phyloP scores from a whole-genome alignment of 2,329 filamentous ascomycete genomes.

The Zasmidium citrigriseum region DNA sequence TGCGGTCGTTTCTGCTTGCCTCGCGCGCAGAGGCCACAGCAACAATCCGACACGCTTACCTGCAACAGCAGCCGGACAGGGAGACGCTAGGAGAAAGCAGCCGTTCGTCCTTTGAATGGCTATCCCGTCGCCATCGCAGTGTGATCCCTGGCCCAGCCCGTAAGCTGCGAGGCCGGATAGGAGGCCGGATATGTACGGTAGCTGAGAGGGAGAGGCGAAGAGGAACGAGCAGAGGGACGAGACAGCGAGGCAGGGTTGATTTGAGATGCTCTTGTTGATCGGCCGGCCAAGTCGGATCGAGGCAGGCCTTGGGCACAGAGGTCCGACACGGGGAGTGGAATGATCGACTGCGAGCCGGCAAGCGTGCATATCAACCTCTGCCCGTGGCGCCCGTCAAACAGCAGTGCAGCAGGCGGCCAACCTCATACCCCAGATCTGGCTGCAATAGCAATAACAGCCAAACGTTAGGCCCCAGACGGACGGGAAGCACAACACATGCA shows the following conservation, averaged over 20 bases:
- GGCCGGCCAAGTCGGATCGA: constrained; percentile 16
- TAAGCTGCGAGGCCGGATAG: not conserved
- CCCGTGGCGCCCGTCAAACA: constrained; percentile 6
- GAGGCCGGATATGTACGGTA: constrained; percentile 5
- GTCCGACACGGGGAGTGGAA: constrained; percentile 14
- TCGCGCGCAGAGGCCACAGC: not conserved
- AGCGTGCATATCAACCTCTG: constrained; percentile 21
- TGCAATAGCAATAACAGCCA: not conserved
- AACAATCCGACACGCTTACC: constrained; percentile 14
- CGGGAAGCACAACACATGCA: not conserved
- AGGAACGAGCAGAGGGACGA: not conserved
- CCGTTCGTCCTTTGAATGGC: constrained; percentile 22
- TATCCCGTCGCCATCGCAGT: constrained; percentile 2
- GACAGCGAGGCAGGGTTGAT: not conserved
- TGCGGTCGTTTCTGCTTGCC: constrained; percentile 19
- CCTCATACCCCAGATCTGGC: constrained; percentile 7
- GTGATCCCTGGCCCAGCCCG: constrained; percentile 2
- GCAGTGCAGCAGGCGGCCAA: constrained; percentile 4
- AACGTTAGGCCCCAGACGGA: not conserved
- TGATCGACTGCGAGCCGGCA: constrained; percentile 22
- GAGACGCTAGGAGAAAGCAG: constrained; percentile 23
- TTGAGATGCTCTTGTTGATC: constrained; percentile 9
- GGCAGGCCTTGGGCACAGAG: constrained; percentile 9
- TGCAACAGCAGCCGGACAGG: constrained; percentile 13
- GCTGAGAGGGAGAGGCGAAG: not conserved